Evolutionary conservation across 805 yeast genomes (phyloP), one percentile per base, ranked within the genome.

Genomic region (Cyberlindnera samutprakarnensis): DNA sequence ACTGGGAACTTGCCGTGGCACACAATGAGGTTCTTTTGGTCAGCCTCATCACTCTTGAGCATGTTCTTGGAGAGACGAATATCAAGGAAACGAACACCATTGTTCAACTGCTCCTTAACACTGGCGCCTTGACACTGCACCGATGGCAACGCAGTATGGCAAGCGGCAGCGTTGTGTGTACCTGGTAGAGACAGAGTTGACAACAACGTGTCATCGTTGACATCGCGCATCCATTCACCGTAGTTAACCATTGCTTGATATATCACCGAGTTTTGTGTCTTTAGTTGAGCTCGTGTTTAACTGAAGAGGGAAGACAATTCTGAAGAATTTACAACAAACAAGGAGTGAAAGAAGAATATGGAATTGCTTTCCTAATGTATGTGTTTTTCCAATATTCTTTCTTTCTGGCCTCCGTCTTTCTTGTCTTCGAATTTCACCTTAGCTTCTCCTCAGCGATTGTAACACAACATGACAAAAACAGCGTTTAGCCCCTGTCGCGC

Each of bases 151-250:
- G 88, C 79, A 7, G 69, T 60, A 51, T 78, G 77, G 44, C 70
- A 74, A 6, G 90, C 90, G 11, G 81, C 85, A 25, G 84, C 68
- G 51, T 82, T 81, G 59, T 82, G 92, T n/a, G 90, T 81, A n/a
- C 92, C 92, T 8, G 90, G 87, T 31, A 82, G 62, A 0, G 88
- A 62, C 32, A 82, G 62, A 35, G 66, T 58, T 4, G 79, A 63
- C 22, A 82, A 39, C 25, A 47, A 47, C 14, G 68, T 59, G 51
- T 73, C 61, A 48, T 78, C 83, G 32, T 60, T 54, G 36, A 79
- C 48, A 9, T 66, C 63, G 21, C 56, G 50, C 61, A 76, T 55
- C 92, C 90, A 81, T 21, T 41, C 33, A 6, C 31, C 27, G 40
- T 45, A 44, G 20, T 47, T 36, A 14, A 44, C 53, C 54, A 49